Evolutionary conservation across 345 rosid species (phyloP).

Genomic region (Citrus unshiu): DNA sequence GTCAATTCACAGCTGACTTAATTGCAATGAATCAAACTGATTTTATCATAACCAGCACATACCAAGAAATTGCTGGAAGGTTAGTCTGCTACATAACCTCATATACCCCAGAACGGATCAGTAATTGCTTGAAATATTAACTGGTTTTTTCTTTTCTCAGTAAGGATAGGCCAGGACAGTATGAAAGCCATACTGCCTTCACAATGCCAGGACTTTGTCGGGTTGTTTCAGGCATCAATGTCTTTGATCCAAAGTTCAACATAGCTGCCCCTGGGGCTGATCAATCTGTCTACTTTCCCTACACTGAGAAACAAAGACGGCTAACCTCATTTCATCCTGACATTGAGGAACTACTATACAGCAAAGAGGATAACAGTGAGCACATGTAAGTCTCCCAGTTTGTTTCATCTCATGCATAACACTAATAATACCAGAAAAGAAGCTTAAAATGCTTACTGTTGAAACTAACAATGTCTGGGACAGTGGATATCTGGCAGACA

Average conservation of each 20-base stretch:
- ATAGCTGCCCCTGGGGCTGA: constrained; percentile 95
- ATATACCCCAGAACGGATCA: neutral
- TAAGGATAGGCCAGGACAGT: constrained; percentile 79
- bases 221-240: constrained; percentile 83
- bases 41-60: constrained; percentile 85
- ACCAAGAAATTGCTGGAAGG: constrained; percentile 99
- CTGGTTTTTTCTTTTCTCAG: constrained; percentile 31
- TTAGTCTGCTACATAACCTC: constrained; percentile 14
- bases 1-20: constrained; percentile 86
- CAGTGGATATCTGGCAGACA: constrained; percentile 83
- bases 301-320: constrained; percentile 50
- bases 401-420: neutral
- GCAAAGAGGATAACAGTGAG: constrained; percentile 54
- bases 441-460: neutral
- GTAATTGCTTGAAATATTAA: neutral
- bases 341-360: constrained; percentile 73
- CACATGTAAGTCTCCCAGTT: constrained; percentile 53
- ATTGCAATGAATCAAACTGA: constrained; percentile 85
- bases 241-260: constrained; percentile 93
- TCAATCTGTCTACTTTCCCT: constrained; percentile 89
- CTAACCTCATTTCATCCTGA: constrained; percentile 58
- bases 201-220: constrained; percentile 93
- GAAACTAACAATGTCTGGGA: constrained; percentile 11
- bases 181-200: constrained; percentile 78
- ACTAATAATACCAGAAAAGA: neutral